Evolutionary conservation across 2,329 filamentous ascomycete species (phyloP).

Genomic region (Sphaerulina populicola): DNA sequence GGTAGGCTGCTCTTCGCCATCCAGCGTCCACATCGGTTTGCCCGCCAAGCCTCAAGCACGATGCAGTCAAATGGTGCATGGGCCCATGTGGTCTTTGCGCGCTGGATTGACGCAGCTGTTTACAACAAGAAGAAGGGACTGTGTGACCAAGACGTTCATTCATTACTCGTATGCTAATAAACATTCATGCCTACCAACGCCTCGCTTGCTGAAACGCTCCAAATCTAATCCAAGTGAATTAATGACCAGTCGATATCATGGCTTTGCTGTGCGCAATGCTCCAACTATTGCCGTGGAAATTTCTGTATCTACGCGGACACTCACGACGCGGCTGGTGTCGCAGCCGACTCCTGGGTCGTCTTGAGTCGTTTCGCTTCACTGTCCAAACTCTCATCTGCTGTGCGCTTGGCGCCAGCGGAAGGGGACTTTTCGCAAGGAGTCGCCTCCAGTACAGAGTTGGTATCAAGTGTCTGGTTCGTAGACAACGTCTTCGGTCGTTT

Average conservation of each 20-base stretch:
- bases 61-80: too few species aligned
- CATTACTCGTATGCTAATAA: slow-evolving; percentile 7
- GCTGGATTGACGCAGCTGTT: too few species aligned
- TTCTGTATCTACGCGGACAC: neutral
- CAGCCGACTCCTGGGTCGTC: neutral
- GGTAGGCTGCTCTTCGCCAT: too few species aligned
- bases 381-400: slow-evolving; percentile 7
- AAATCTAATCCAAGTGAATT: slow-evolving; percentile 1
- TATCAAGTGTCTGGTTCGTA: neutral
- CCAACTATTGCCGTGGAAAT: neutral
- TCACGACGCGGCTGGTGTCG: neutral
- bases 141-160: slow-evolving; percentile 4
- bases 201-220: slow-evolving; percentile 12
- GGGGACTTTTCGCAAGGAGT: neutral
- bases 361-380: slow-evolving; percentile 12
- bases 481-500: neutral
- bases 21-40: too few species aligned
- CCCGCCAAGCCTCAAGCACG: too few species aligned
- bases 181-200: slow-evolving; percentile 5
- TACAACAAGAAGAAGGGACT: too few species aligned
- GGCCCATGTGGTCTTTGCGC: too few species aligned
- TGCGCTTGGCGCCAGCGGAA: slow-evolving; percentile 11
- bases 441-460: neutral
- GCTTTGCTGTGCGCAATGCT: neutral
- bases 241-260: slow-evolving; percentile 3